phyloP scores from a whole-genome alignment of 306 rosid genomes.

The Datisca glomerata region DNA sequence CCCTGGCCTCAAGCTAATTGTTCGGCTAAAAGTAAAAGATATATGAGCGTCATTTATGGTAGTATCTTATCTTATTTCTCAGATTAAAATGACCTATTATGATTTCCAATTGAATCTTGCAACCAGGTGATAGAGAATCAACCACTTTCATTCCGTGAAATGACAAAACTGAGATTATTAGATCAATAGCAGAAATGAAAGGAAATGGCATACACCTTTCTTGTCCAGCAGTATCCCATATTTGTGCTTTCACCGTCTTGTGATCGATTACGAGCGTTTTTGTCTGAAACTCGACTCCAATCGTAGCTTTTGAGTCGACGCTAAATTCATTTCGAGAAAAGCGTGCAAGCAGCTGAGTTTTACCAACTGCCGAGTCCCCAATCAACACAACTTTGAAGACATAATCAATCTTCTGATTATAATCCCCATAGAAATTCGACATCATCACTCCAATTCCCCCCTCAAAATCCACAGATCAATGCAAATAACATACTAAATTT shows the following conservation, averaged over 20 bases:
- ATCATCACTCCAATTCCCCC: constrained; percentile 21
- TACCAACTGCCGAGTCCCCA: constrained; percentile 93
- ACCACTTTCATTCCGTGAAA: background rate
- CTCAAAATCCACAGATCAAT: constrained; percentile 2
- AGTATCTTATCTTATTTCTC: no score
- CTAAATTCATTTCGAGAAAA: constrained; percentile 73
- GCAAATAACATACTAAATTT: background rate
- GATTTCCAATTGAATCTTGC: no score
- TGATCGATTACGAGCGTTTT: constrained; percentile 72
- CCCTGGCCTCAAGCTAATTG: no score
- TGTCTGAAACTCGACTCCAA: constrained; percentile 92
- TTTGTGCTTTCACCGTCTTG: constrained; percentile 75
- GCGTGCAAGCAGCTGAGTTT: constrained; percentile 79
- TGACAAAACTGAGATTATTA: background rate
- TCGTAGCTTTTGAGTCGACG: constrained; percentile 75
- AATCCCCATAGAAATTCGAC: constrained; percentile 82
- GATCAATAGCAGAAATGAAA: background rate
- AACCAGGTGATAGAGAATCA: background rate
- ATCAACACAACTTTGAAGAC: constrained; percentile 91
- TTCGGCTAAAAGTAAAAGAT: no score
- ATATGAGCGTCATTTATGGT: no score
- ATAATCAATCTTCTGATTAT: constrained; percentile 70
- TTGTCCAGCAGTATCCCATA: constrained; percentile 99
- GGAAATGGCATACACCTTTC: constrained; percentile 43
- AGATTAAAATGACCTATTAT: background rate